These are phyloP conservation scores for Mycena leptocephala DNA, from an alignment of 768 basidiomycete species.

Conservation along the genomic window DNA sequence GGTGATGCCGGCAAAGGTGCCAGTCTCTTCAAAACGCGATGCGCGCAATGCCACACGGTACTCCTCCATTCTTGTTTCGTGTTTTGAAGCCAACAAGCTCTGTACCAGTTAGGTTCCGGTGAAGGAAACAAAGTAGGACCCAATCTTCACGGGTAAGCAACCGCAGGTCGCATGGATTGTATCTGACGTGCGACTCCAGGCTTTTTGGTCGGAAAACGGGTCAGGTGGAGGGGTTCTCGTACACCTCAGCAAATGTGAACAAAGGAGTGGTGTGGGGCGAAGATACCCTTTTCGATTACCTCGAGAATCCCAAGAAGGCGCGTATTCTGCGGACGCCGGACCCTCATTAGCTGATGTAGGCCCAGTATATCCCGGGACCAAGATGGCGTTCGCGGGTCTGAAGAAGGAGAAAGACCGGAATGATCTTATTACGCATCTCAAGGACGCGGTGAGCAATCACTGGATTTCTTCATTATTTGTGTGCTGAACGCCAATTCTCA, in stretches of 20 bases:
- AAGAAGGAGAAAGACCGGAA: constrained; percentile 99
- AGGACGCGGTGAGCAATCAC: constrained; percentile 72
- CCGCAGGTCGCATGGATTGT: background rate
- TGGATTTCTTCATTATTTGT: no score
- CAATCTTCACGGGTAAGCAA: constrained; percentile 90
- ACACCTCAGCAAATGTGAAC: constrained; percentile 96
- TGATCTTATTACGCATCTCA: constrained; percentile 91
- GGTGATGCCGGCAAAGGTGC: constrained; percentile 95
- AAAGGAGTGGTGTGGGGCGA: constrained; percentile 93
- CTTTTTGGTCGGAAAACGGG: constrained; percentile 92
- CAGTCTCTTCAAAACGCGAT: constrained; percentile 96
- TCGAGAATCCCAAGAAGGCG: constrained; percentile 98
- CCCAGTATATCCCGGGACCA: constrained; percentile 94
- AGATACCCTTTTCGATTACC: constrained; percentile 94
- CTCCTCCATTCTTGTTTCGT: background rate
- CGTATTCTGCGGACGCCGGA: constrained; percentile 33
- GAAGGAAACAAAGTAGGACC: constrained; percentile 94
- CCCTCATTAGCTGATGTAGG: background rate
- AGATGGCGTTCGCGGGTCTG: constrained; percentile 98
- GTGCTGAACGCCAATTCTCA: background rate
- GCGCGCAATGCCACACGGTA: constrained; percentile 93
- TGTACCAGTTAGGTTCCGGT: constrained; percentile 66
- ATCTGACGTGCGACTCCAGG: constrained; percentile 52
- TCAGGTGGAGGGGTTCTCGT: constrained; percentile 88
- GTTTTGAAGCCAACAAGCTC: background rate